phyloP scores from a whole-genome alignment of 495 filamentous ascomycete species.

The Aspergillus coremiiformis region DNA sequence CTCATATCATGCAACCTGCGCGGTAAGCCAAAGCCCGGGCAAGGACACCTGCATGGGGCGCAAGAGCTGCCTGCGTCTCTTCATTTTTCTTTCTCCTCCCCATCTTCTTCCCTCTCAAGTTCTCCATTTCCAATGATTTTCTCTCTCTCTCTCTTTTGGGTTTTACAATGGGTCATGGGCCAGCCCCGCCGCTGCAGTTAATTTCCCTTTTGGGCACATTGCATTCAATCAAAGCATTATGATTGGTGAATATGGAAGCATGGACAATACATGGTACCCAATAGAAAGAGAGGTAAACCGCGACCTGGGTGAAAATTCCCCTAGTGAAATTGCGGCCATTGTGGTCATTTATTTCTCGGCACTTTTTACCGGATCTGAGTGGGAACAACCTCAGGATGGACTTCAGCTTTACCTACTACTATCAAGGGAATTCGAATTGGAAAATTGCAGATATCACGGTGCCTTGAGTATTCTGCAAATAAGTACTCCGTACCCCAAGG shows the following conservation, averaged over 20 bases:
- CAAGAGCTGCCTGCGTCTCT: not conserved
- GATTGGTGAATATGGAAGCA: constrained; percentile 8
- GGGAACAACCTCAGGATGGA: not conserved
- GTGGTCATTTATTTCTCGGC: not conserved
- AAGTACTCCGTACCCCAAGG: not conserved
- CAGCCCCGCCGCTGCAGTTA: constrained; percentile 4
- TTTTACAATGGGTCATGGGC: not conserved
- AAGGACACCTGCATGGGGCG: not conserved
- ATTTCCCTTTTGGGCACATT: constrained; percentile 13
- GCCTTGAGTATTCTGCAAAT: no score
- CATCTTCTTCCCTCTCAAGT: no score
- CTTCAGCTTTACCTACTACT: not conserved
- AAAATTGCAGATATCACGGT: no score
- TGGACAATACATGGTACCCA: not conserved
- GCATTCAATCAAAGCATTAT: constrained; percentile 12
- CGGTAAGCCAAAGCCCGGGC: not conserved
- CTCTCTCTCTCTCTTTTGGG: not conserved
- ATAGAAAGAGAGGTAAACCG: not conserved
- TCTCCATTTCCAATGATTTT: no score
- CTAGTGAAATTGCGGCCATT: constrained; percentile 2
- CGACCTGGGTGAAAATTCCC: not conserved
- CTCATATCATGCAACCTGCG: not conserved
- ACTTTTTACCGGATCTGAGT: not conserved
- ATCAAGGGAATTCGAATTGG: no score
- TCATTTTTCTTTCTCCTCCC: not conserved